phyloP scores from a whole-genome alignment of 306 rosid genomes.

The Elaeagnus macrophylla region DNA sequence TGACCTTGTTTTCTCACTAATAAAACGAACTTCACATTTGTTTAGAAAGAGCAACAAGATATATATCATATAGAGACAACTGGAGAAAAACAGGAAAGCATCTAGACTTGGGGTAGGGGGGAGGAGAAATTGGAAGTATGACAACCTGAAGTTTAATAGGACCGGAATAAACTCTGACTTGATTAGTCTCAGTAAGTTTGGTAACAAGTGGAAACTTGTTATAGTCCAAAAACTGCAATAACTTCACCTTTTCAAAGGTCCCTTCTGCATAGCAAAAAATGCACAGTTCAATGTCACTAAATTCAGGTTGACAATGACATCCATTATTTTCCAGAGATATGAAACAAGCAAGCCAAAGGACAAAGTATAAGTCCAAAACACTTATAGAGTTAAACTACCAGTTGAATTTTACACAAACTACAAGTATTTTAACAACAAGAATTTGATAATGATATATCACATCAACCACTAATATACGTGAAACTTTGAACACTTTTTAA shows the following conservation, averaged over 20 bases:
- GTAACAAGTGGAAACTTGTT: slow-evolving; percentile 84
- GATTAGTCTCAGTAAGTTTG: slow-evolving; percentile 62
- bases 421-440: background rate
- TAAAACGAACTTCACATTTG: too few species aligned
- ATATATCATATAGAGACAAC: background rate
- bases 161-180: slow-evolving; percentile 61
- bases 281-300: slow-evolving; percentile 11
- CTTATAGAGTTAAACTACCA: background rate
- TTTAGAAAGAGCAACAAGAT: background rate
- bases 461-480: slow-evolving; percentile 1
- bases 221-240: slow-evolving; percentile 59
- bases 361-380: slow-evolving; percentile 4
- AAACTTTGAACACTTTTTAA: slow-evolving; percentile 1
- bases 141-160: slow-evolving; percentile 78
- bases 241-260: slow-evolving; percentile 38
- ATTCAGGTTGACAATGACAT: slow-evolving; percentile 1
- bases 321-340: slow-evolving; percentile 6
- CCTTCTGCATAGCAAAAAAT: slow-evolving; percentile 51
- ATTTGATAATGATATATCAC: slow-evolving; percentile 3
- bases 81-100: background rate
- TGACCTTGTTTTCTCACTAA: too few species aligned
- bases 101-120: background rate
- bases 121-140: slow-evolving; percentile 9
- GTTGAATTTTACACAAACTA: background rate
- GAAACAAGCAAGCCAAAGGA: slow-evolving; percentile 1